Conservation (phyloP, 1,284 basidiomycete genomes). For the Papiliotrema nemorosa region DNA sequence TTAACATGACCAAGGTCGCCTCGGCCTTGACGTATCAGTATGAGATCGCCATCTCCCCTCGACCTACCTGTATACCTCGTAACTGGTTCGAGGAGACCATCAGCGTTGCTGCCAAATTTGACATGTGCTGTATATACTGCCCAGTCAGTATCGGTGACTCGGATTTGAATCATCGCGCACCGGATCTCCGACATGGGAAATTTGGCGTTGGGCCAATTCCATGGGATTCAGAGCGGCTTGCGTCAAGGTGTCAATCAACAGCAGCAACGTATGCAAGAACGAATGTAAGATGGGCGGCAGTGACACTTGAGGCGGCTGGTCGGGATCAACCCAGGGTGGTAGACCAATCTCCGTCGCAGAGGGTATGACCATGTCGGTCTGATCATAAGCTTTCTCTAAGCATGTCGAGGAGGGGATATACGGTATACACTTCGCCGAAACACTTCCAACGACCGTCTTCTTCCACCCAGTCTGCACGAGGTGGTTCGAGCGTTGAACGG, state of each 20-base stretch:
- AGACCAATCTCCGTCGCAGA: slow-evolving; percentile 32
- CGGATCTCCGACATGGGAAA: slow-evolving; percentile 44
- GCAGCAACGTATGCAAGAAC: slow-evolving; percentile 42
- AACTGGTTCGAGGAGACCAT: slow-evolving; percentile 44
- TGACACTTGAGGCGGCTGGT: slow-evolving; percentile 21
- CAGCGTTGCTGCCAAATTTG: slow-evolving; percentile 42
- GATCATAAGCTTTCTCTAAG: neutral
- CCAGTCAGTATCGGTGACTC: neutral
- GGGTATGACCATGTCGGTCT: slow-evolving; percentile 36
- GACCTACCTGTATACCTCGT: slow-evolving; percentile 30
- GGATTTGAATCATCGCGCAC: slow-evolving; percentile 13
- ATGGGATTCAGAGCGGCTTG: slow-evolving; percentile 35
- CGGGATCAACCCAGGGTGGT: slow-evolving; percentile 25
- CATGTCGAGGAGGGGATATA: slow-evolving; percentile 12
- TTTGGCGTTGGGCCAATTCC: slow-evolving; percentile 31
- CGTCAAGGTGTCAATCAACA: slow-evolving; percentile 38
- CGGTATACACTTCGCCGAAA: slow-evolving; percentile 42
- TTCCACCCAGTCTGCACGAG: slow-evolving; percentile 36
- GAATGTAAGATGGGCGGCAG: slow-evolving; percentile 38
- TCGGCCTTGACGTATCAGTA: slow-evolving; percentile 27
- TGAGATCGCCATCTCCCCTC: neutral
- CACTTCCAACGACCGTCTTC: slow-evolving; percentile 43
- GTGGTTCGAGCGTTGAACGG: slow-evolving; percentile 18
- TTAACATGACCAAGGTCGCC: slow-evolving; percentile 41
- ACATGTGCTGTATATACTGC: slow-evolving; percentile 46